phyloP scores from a whole-genome alignment of 2,329 filamentous ascomycete species.

The Fusarium chaquense region DNA sequence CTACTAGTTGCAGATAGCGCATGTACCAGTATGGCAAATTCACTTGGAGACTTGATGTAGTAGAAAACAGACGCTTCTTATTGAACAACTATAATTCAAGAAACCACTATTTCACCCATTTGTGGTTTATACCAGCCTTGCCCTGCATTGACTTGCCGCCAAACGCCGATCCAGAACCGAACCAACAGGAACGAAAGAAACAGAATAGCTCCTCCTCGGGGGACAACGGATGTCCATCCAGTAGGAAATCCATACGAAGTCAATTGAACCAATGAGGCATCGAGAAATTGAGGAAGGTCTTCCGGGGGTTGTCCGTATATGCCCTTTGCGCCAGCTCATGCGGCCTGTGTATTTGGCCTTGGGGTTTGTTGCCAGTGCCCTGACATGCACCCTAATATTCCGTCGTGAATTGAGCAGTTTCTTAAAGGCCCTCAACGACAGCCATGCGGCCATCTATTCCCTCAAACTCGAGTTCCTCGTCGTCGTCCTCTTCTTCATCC shows the following conservation, averaged over 20 bases:
- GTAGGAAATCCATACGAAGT: slow-evolving; percentile 3
- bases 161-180: slow-evolving; percentile 46
- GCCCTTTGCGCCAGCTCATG: slow-evolving; percentile 15
- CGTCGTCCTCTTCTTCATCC: slow-evolving; percentile 73
- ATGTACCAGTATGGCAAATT: background rate
- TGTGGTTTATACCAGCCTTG: slow-evolving; percentile 29
- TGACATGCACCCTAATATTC: slow-evolving; percentile 8
- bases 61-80: slow-evolving; percentile 35
- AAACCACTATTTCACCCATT: slow-evolving; percentile 32
- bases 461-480: slow-evolving; percentile 59
- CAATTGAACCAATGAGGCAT: background rate
- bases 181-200: slow-evolving; percentile 33
- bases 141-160: slow-evolving; percentile 38
- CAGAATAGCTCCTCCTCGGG: slow-evolving; percentile 6
- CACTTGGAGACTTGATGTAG: background rate
- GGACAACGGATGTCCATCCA: background rate
- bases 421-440: slow-evolving; percentile 47
- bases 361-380: slow-evolving; percentile 3
- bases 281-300: background rate
- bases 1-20: background rate
- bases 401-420: background rate
- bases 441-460: slow-evolving; percentile 52
- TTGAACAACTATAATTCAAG: slow-evolving; percentile 42
- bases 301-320: background rate
- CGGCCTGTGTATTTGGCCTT: background rate